Evolutionary conservation across 2,329 filamentous ascomycete species (phyloP), one percentile per base, ranked within the genome.

Genomic region (Aspergillus felis): DNA sequence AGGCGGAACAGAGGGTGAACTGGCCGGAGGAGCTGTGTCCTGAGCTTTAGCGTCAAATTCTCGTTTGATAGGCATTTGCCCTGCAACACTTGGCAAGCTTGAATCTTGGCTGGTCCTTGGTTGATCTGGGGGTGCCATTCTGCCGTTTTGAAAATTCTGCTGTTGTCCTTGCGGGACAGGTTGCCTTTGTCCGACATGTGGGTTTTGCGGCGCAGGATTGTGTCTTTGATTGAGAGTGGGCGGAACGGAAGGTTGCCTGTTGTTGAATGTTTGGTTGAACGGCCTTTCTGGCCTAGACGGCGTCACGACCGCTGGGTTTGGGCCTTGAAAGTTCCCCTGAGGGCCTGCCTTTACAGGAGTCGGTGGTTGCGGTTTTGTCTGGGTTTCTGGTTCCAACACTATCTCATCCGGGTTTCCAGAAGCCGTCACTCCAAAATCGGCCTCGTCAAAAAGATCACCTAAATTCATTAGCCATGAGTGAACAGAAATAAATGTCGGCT

Each of bases 381-480:
- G 57, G 1, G 58, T 57, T 28, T 75, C 74, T 38, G 70, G 63
- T 10, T 76, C 79, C 50, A 92, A 73, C 29, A 82, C 75, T n/a
- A 93, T 81, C 69, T 93, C 90, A 70, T 94, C 90, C 3, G 89
- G 89, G 66, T 92, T 87, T 22, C 83, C 87, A 28, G 88, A 84
- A 61, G 89, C 82, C 9, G 82, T 77, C 7, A 89, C 87, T 51
- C 83, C 86, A 68, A 92, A 91, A 71, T 92, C 89, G 53, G 84
- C 87, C 73, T 91, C 88, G 66, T 91, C 89, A 68, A 92, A 88
- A 58, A 91, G 85, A 81, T 82, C 75, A 71, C 77, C 77, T 76
- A 48, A 29, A 14, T 27, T 17, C 2, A 50, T 72, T 62, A 73
- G 66, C 27, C 17, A 58, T 32, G 12, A 20, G 8, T 24, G 50